Conservation (phyloP, 2,329 filamentous ascomycete genomes). For the Pseudocercospora cruenta region DNA sequence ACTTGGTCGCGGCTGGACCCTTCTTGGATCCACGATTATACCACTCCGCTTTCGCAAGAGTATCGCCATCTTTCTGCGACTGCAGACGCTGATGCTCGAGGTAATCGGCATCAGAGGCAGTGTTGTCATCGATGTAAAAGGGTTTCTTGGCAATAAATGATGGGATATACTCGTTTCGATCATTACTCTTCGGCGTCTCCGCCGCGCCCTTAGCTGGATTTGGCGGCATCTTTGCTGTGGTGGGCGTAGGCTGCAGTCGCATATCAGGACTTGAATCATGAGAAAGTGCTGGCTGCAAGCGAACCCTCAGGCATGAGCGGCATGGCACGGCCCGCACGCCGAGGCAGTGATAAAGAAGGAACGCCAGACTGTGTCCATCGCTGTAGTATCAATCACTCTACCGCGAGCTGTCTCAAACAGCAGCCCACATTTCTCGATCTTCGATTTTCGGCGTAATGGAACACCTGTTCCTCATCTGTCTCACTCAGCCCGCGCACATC, state of each 20-base stretch:
- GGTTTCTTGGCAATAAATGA: slow-evolving; percentile 97
- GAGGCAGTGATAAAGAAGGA: neutral
- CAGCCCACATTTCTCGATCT: slow-evolving; percentile 9
- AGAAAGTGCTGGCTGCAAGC: neutral
- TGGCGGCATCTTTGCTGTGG: slow-evolving; percentile 43
- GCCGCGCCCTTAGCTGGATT: slow-evolving; percentile 61
- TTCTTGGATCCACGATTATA: slow-evolving; percentile 82
- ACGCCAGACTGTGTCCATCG: slow-evolving; percentile 17
- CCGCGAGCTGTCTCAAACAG: neutral
- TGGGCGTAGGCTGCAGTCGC: neutral
- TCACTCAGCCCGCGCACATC: neutral
- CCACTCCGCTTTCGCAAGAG: slow-evolving; percentile 74
- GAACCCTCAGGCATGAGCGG: neutral
- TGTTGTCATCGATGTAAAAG: slow-evolving; percentile 86
- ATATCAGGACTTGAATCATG: neutral
- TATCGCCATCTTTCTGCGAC: slow-evolving; percentile 63
- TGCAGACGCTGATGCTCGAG: slow-evolving; percentile 93
- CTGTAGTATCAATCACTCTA: slow-evolving; percentile 30
- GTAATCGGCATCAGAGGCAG: slow-evolving; percentile 75
- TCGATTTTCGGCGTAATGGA: slow-evolving; percentile 20
- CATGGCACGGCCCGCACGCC: neutral
- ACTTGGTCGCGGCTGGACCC: slow-evolving; percentile 88
- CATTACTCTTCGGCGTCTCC: slow-evolving; percentile 69
- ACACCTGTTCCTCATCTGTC: slow-evolving; percentile 2
- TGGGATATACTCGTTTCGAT: slow-evolving; percentile 97